These are phyloP conservation scores for Euphorbia tirucalli DNA, from an alignment of 345 rosid genomes.

Conservation along the genomic window DNA sequence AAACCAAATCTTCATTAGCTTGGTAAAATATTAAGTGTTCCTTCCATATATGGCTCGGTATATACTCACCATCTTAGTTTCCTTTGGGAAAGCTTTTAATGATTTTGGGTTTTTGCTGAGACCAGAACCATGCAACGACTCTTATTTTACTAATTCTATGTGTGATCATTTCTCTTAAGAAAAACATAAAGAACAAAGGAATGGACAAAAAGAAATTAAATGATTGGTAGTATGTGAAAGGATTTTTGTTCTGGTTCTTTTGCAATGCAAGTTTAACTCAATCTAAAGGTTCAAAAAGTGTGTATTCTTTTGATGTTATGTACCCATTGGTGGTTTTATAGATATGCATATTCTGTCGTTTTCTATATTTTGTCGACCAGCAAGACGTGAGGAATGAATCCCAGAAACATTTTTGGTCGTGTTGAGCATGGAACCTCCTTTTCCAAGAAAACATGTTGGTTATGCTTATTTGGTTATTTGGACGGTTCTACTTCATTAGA, in stretches of 20 bases:
- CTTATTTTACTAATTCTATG: conserved; percentile 1
- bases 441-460: background rate
- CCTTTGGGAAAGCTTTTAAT: background rate
- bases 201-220: background rate
- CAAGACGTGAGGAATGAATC: background rate
- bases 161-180: background rate
- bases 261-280: background rate
- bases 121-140: conserved; percentile 1
- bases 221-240: background rate
- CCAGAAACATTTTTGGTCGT: conserved; percentile 5
- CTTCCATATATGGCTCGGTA: background rate
- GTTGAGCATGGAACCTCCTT: background rate
- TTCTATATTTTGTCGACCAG: background rate
- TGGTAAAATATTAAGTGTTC: background rate
- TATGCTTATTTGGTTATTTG: conserved; percentile 8
- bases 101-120: background rate
- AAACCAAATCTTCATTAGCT: background rate
- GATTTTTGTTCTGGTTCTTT: background rate
- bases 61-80: background rate
- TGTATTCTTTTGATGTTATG: conserved; percentile 1
- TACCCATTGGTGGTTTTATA: conserved; percentile 6
- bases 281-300: background rate
- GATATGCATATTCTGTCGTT: background rate
- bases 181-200: background rate
- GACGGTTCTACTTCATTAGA: conserved; percentile 11